Evolutionary conservation across 2,329 filamentous ascomycete species (phyloP).

Genomic region (Penicillium sp.): DNA sequence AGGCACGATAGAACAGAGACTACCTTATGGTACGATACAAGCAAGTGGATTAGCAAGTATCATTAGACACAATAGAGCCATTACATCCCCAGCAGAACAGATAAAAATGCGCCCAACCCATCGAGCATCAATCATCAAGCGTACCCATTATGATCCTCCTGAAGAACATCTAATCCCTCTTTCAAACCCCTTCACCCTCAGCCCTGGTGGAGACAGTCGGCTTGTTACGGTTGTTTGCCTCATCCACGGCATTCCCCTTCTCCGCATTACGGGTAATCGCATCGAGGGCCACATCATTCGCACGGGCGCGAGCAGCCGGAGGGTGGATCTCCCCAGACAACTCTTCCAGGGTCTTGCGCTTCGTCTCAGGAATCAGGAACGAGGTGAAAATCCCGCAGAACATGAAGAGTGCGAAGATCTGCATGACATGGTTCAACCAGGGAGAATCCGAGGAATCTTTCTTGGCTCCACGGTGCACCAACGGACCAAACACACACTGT

Average conservation of each 20-base stretch:
- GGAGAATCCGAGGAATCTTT: conserved; percentile 58
- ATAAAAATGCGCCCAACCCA: too few species aligned
- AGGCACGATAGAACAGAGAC: too few species aligned
- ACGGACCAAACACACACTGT: conserved; percentile 66
- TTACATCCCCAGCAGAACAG: too few species aligned
- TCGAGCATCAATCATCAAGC: too few species aligned
- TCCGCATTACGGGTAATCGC: not conserved
- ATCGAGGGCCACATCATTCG: not conserved
- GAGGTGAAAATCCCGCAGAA: conserved; percentile 70
- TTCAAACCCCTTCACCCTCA: not conserved
- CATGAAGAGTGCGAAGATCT: conserved; percentile 83
- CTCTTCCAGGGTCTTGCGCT: conserved; percentile 72
- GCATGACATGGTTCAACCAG: conserved; percentile 74
- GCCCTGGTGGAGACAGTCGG: not conserved
- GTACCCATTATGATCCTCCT: too few species aligned
- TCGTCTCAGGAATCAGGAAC: conserved; percentile 77
- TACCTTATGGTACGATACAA: too few species aligned
- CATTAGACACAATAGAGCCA: too few species aligned
- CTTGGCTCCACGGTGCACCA: conserved; percentile 62
- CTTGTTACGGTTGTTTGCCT: not conserved
- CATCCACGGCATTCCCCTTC: not conserved
- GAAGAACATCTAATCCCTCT: too few species aligned
- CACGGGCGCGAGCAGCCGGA: not conserved
- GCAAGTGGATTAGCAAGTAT: too few species aligned
- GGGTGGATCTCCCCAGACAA: conserved; percentile 64